Conservation (phyloP, 2,329 filamentous ascomycete species). For the Madurella fahalii region DNA sequence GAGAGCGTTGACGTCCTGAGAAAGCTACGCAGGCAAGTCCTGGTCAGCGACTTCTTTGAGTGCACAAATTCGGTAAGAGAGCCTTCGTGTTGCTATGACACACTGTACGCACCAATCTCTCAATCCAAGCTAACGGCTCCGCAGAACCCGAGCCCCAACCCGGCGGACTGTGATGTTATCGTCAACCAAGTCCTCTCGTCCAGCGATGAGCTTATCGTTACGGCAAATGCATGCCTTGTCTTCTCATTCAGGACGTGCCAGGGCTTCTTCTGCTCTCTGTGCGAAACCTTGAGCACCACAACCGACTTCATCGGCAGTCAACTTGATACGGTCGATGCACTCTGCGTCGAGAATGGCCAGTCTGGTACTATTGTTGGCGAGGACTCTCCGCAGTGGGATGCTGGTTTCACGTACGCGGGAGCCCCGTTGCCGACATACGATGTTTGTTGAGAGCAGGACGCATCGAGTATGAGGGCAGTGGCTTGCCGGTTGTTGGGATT, state of each 20-base stretch:
- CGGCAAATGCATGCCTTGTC: conserved; percentile 31
- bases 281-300: conserved; percentile 31
- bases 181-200: conserved; percentile 30
- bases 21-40: conserved; percentile 22
- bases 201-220: conserved; percentile 29
- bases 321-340: conserved; percentile 30
- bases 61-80: conserved; percentile 32
- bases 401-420: conserved; percentile 32
- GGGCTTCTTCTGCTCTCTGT: conserved; percentile 38
- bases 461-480: not conserved
- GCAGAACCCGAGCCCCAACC: conserved; percentile 29
- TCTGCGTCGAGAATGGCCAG: conserved; percentile 33
- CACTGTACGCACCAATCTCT: not conserved
- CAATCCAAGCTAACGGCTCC: not conserved
- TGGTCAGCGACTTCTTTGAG: conserved; percentile 33
- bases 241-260: conserved; percentile 35
- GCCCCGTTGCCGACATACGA: conserved; percentile 31
- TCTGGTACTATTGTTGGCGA: conserved; percentile 34
- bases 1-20: conserved; percentile 19
- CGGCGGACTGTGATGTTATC: conserved; percentile 33
- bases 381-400: conserved; percentile 34
- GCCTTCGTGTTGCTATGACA: not conserved
- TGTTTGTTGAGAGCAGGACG: conserved; percentile 27
- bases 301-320: conserved; percentile 35
- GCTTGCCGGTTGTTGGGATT: not conserved